These are phyloP conservation scores for Magnolia officinalis DNA, from an alignment of 164 flowering plant species.

Conservation along the genomic window DNA sequence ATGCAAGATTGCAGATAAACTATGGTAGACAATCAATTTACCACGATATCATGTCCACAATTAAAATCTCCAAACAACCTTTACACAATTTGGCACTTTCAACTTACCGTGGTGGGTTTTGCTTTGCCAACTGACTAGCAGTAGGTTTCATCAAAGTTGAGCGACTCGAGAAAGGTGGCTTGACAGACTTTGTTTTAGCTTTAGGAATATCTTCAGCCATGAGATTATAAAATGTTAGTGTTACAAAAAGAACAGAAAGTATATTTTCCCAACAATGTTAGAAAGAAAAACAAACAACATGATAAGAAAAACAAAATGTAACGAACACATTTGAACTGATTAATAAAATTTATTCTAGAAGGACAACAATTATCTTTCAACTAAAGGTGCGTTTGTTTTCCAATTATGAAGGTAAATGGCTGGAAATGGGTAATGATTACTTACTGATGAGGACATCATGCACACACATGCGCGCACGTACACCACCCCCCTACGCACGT, in stretches of 20 bases:
- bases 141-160: slow-evolving; percentile 97
- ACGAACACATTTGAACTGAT: no score
- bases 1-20: background rate
- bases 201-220: slow-evolving; percentile 21
- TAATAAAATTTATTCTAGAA: background rate
- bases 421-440: no score
- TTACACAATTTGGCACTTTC: slow-evolving; percentile 23
- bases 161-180: slow-evolving; percentile 38
- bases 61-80: slow-evolving; percentile 14
- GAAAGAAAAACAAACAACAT: background rate
- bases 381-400: no score
- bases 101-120: slow-evolving; percentile 38
- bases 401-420: no score
- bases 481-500: no score
- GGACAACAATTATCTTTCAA: background rate
- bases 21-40: background rate
- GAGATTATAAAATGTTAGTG: background rate
- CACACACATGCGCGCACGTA: no score
- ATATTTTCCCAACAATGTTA: background rate
- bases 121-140: slow-evolving; percentile 90
- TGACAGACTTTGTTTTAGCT: slow-evolving; percentile 29
- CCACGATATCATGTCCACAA: background rate
- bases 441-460: no score
- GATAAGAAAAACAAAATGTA: background rate
- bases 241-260: background rate